These are phyloP conservation scores for Saccharomyces pastorianus DNA, from an alignment of 1,139 yeast genomes.

Conservation along the genomic window DNA sequence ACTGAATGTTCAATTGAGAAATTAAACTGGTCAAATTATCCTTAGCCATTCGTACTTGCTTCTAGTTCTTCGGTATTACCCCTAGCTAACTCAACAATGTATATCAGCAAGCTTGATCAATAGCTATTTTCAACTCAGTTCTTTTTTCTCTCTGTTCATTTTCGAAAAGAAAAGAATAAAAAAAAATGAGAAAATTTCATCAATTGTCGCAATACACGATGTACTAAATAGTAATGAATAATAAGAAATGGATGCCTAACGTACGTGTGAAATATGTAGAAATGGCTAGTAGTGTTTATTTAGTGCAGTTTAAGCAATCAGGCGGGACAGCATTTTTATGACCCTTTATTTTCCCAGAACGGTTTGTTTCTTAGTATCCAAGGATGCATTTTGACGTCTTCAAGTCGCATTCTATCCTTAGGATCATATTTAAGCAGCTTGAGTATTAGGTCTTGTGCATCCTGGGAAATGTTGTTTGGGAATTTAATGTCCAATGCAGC, in stretches of 20 bases:
- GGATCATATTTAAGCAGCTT: constrained; percentile 58
- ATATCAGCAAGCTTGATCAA: not conserved
- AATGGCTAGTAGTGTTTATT: not conserved
- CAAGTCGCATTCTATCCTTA: constrained; percentile 50
- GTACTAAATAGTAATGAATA: not conserved
- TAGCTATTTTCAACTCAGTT: not conserved
- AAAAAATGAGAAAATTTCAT: not conserved
- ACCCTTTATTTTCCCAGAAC: constrained; percentile 33
- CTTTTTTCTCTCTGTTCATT: not conserved
- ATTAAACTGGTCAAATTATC: constrained; percentile 38
- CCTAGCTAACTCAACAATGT: not conserved
- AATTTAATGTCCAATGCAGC: constrained; percentile 65
- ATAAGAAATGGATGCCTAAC: not conserved
- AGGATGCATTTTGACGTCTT: constrained; percentile 63
- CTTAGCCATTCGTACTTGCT: constrained; percentile 14
- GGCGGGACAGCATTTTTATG: not conserved
- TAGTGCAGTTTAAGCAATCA: too few relatives aligned
- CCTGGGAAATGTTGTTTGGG: constrained; percentile 61
- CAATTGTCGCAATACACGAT: not conserved
- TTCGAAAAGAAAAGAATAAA: not conserved
- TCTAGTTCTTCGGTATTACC: not conserved
- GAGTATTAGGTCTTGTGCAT: constrained; percentile 69
- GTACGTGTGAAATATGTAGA: not conserved
- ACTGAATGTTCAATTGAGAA: constrained; percentile 40
- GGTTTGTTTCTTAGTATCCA: constrained; percentile 68